Evolutionary conservation across 2,329 filamentous ascomycete genomes (phyloP).

Genomic region (Neurospora crassa): DNA sequence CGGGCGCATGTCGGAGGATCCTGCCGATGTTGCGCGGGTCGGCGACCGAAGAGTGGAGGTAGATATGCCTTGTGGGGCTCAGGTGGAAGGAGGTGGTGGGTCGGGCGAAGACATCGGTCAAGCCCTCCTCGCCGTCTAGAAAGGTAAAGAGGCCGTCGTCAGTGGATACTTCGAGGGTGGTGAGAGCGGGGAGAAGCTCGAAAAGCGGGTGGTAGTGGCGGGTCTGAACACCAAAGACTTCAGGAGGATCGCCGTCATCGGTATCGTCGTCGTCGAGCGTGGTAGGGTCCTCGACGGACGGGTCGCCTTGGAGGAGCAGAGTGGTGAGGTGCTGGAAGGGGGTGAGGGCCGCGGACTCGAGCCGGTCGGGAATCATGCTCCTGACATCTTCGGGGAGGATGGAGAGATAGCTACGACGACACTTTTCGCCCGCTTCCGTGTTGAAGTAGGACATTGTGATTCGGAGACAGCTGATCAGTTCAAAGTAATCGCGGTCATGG

Average conservation of each 20-base stretch:
- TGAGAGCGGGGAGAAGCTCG: conserved; percentile 13
- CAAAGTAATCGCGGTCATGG: not conserved
- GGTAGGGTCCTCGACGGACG: conserved; percentile 8
- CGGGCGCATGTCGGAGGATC: conserved; percentile 16
- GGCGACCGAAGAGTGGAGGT: conserved; percentile 18
- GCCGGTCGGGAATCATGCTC: conserved; percentile 15
- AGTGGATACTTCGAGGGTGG: conserved; percentile 17
- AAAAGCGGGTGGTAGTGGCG: conserved; percentile 14
- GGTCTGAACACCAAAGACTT: conserved; percentile 14
- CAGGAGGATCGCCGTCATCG: conserved; percentile 11
- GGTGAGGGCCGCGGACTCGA: conserved; percentile 10
- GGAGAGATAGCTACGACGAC: not conserved
- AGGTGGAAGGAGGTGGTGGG: conserved; percentile 8
- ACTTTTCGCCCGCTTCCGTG: not conserved
- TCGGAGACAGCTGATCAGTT: not conserved
- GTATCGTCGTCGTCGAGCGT: conserved; percentile 13
- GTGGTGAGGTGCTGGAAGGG: conserved; percentile 17
- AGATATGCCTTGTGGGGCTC: conserved; percentile 14
- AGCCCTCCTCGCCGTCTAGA: not conserved
- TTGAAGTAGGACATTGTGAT: not conserved
- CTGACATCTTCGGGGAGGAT: not conserved
- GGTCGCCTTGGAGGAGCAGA: conserved; percentile 19
- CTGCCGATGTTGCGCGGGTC: conserved; percentile 16
- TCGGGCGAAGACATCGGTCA: not conserved
- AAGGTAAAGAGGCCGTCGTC: conserved; percentile 18